phyloP scores from a whole-genome alignment of 805 yeast genomes.

The Komagataella populi region DNA sequence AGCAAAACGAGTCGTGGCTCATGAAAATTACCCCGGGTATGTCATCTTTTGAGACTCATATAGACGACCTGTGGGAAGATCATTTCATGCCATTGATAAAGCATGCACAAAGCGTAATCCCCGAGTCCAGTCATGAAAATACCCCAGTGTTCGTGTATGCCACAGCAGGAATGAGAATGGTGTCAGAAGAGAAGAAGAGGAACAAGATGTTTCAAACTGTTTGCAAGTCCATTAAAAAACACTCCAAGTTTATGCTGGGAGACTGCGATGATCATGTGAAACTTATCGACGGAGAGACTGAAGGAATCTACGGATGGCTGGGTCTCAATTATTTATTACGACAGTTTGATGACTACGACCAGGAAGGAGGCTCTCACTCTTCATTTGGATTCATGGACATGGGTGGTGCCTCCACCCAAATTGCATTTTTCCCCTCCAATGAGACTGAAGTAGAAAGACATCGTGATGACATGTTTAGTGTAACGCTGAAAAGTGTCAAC shows the following conservation, averaged over 20 bases:
- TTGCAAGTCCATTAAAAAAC: conserved; percentile 39
- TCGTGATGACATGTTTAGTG: conserved; percentile 55
- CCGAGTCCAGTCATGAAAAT: conserved; percentile 36
- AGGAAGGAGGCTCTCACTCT: conserved; percentile 13
- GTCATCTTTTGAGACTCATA: conserved; percentile 45
- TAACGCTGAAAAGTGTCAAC: conserved; percentile 51
- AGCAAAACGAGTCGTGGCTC: conserved; percentile 56
- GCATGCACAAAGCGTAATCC: conserved; percentile 62
- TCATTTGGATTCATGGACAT: conserved; percentile 94
- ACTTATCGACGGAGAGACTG: conserved; percentile 87
- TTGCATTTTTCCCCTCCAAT: conserved; percentile 78
- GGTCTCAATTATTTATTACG: conserved; percentile 78
- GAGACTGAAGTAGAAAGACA: conserved; percentile 48
- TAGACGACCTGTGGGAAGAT: conserved; percentile 47
- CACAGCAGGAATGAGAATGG: conserved; percentile 91
- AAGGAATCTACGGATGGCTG: conserved; percentile 94
- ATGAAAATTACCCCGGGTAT: conserved; percentile 74
- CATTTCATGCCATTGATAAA: conserved; percentile 57
- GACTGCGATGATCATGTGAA: conserved; percentile 63
- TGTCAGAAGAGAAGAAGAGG: conserved; percentile 39
- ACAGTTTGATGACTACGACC: conserved; percentile 32
- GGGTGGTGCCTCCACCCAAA: conserved; percentile 98
- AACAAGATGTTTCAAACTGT: conserved; percentile 40
- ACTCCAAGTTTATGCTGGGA: conserved; percentile 41
- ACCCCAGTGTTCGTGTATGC: conserved; percentile 90